Evolutionary conservation across 805 yeast genomes (phyloP), one percentile per base, ranked within the genome.

Genomic region (Monosporozyma aquatica): DNA sequence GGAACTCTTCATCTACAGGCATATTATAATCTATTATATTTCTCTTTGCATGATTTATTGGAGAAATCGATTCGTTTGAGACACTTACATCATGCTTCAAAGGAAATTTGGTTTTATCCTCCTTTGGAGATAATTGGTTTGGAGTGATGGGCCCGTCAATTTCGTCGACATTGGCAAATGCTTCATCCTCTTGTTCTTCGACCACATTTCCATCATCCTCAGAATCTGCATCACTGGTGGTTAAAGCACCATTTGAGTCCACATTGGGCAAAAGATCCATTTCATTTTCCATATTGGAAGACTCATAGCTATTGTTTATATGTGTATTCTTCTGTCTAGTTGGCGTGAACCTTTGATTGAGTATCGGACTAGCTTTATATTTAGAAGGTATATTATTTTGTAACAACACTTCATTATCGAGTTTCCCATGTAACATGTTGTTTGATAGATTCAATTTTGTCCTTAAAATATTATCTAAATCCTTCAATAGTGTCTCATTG

Each of bases 1-100:
- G 62, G 43, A 53, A 55, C 4, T 58, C 66, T 22, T 61, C 61
- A 45, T 65, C 67, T 1, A 65, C 67, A 1, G 64, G 62, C 39
- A 60, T 46, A 44, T 62, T 62, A 38, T 56, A 59, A 43, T 62
- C 66, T 6, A 46, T 38, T 6, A 47, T 25, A 13, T 26, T 15
- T 17, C 26, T 11, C 29, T 3, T 37, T 7, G 18, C 13, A 18
- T 15, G 5, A 26, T 30, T 20, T 18, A 15, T 32, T 6, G 35
- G 35, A 10, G 35, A 18, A 2, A 20, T 11, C 3, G 22, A 10
- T 15, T 23, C 23, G 25, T 39, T 24, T 22, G n/a, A 20, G 8
- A 17, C n/a, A 18, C 42, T 33, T 10, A 32, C 13, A 9, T 32
- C 35, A 10, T 32, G 35, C 11, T 32, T 32, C 5, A 11, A 9